Percentiles rank a stretch among this genome's conserved stretches.
Evolutionary conservation across 2,329 filamentous ascomycete genomes (phyloP).

Genomic region (Cordyceps pruinosa): DNA sequence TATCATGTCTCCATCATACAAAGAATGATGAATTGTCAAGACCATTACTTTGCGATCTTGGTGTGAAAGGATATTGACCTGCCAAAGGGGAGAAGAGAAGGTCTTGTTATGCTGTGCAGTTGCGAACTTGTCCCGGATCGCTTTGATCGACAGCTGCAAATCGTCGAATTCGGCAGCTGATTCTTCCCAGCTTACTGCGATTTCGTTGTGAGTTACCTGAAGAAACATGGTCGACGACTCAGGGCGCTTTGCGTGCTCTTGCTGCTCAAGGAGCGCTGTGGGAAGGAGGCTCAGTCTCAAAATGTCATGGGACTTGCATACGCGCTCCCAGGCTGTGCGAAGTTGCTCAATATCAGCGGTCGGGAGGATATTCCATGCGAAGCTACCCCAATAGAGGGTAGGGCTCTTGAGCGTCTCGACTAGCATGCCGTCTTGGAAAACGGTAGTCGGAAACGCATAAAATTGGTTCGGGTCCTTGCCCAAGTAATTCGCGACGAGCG

Average conservation of each 20-base stretch:
- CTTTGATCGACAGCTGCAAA: not conserved
- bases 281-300: not conserved
- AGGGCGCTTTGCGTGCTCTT: not conserved
- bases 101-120: not conserved
- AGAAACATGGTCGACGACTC: not conserved
- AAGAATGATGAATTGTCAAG: not conserved
- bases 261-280: not conserved
- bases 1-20: slow-evolving; percentile 2
- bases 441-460: not conserved
- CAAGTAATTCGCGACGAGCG: not conserved
- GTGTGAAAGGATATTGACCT: not conserved
- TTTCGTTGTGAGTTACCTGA: not conserved
- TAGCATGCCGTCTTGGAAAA: not conserved
- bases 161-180: not conserved
- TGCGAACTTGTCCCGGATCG: not conserved
- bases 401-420: not conserved
- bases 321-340: not conserved
- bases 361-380: not conserved
- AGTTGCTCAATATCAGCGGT: not conserved
- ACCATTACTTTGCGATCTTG: not conserved
- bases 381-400: not conserved
- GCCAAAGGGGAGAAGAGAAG: not conserved
- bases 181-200: not conserved
- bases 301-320: not conserved
- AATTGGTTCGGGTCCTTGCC: not conserved